Percentiles rank a stretch among this genome's conserved stretches.
phyloP scores from a whole-genome alignment of 192 early-diverging fungal genomes.

The Allomyces arbusculus region DNA sequence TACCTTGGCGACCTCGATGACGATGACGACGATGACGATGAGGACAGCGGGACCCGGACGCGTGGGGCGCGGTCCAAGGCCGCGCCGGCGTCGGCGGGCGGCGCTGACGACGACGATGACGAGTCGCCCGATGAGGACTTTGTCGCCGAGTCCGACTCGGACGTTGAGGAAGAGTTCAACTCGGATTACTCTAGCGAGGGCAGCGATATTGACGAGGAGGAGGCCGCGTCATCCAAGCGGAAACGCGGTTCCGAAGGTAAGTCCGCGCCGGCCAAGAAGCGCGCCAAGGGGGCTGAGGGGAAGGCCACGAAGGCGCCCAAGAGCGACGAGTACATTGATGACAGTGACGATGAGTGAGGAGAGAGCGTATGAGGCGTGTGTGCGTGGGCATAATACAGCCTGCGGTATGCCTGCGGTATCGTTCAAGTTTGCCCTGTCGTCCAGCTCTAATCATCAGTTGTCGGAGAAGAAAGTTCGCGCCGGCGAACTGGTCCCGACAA shows the following conservation, averaged over 20 bases:
- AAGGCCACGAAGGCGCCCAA: background rate
- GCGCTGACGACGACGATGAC: constrained; percentile 36
- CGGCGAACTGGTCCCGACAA: too few relatives aligned
- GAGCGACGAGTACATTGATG: background rate
- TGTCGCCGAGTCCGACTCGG: constrained; percentile 25
- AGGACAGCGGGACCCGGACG: constrained; percentile 12
- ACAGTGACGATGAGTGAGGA: too few relatives aligned
- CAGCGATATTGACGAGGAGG: constrained; percentile 4
- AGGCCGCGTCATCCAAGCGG: constrained; percentile 4
- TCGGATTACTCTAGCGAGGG: constrained; percentile 9
- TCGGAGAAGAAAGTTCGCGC: too few relatives aligned
- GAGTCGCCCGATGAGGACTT: constrained; percentile 80
- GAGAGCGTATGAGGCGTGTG: too few relatives aligned
- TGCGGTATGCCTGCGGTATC: too few relatives aligned
- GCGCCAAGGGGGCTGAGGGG: background rate
- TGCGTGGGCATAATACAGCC: too few relatives aligned
- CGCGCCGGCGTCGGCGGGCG: constrained; percentile 5
- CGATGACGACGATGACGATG: constrained; percentile 26
- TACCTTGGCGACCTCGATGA: constrained; percentile 26
- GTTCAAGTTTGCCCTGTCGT: too few relatives aligned
- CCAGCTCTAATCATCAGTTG: too few relatives aligned
- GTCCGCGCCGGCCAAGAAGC: background rate
- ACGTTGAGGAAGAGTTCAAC: constrained; percentile 24
- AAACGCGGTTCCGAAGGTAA: background rate
- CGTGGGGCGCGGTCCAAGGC: constrained; percentile 11